A percentile compares a stretch with the other conserved stretches of the same genome.
phyloP scores from a whole-genome alignment of 73 alveolate genomes.

The Symbiodinium natans region DNA sequence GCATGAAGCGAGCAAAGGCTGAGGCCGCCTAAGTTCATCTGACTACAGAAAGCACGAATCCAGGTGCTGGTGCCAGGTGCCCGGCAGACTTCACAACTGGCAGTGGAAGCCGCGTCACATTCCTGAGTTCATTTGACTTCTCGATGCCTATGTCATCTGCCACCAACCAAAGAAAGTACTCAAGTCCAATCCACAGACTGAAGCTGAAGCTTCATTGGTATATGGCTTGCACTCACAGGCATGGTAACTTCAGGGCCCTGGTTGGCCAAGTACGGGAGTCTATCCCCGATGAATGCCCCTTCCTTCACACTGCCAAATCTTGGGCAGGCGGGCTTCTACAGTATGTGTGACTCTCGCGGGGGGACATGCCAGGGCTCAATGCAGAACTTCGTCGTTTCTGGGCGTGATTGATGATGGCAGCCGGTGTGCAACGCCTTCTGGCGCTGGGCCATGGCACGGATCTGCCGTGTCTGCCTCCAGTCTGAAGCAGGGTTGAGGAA shows the following conservation, averaged over 20 bases:
- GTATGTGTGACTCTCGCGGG: too few relatives aligned
- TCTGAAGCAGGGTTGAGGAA: too few relatives aligned
- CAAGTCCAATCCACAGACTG: too few relatives aligned
- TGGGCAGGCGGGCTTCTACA: too few relatives aligned
- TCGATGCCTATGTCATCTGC: too few relatives aligned
- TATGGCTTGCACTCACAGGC: too few relatives aligned
- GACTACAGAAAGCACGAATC: background rate
- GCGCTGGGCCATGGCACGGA: conserved; percentile 28
- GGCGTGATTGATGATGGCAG: background rate
- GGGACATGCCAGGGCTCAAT: conserved; percentile 16
- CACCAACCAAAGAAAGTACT: too few relatives aligned
- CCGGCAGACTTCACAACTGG: conserved; percentile 49
- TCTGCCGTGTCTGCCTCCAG: conserved; percentile 33
- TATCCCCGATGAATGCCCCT: too few relatives aligned
- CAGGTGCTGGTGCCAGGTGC: background rate
- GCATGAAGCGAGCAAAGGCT: conserved; percentile 12
- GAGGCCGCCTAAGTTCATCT: background rate
- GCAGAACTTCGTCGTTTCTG: conserved; percentile 42
- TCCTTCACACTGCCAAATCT: too few relatives aligned
- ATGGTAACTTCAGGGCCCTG: background rate
- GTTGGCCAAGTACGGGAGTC: too few relatives aligned
- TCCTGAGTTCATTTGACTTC: too few relatives aligned
- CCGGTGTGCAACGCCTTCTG: background rate
- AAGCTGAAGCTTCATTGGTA: too few relatives aligned
- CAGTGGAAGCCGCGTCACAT: conserved; percentile 38